Conservation (phyloP, 2,329 filamentous ascomycete species). For the Ophiosphaerella korrae region DNA sequence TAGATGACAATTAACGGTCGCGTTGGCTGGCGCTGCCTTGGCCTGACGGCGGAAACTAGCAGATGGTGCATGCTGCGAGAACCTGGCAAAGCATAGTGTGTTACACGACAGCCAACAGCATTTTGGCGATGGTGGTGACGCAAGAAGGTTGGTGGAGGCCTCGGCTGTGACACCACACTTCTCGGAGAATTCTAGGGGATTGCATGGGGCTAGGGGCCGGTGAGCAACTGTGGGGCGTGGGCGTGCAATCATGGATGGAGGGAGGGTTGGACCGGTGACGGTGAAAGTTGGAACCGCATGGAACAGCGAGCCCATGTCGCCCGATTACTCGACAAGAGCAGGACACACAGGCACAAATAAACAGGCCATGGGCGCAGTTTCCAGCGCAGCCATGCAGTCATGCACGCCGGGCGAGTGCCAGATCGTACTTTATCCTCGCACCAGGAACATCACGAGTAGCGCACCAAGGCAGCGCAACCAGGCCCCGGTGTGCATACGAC, state of each 20-base stretch:
- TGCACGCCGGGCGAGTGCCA: constrained; percentile 5
- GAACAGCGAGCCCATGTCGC: background rate
- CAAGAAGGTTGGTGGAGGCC: constrained; percentile 15
- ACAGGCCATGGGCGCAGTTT: constrained; percentile 2
- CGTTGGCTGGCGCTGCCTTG: constrained; percentile 19
- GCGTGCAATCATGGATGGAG: background rate
- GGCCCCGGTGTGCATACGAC: background rate
- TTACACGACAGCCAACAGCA: constrained; percentile 39
- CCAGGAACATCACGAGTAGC: constrained; percentile 2
- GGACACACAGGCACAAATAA: background rate
- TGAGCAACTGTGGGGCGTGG: background rate
- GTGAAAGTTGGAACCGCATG: background rate
- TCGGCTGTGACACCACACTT: constrained; percentile 13
- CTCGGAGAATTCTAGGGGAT: background rate
- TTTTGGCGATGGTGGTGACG: constrained; percentile 9
- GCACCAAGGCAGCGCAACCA: constrained; percentile 2
- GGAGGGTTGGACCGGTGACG: background rate
- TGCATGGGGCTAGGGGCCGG: background rate
- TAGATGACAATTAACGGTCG: constrained; percentile 29
- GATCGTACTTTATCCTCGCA: constrained; percentile 6
- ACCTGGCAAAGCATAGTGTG: constrained; percentile 36
- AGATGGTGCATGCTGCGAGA: constrained; percentile 31
- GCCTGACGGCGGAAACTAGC: constrained; percentile 46
- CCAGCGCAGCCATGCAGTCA: constrained; percentile 6
- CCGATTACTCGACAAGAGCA: background rate